Evolutionary conservation across 306 rosid species (phyloP).

Genomic region (Leucaena leucocephala): DNA sequence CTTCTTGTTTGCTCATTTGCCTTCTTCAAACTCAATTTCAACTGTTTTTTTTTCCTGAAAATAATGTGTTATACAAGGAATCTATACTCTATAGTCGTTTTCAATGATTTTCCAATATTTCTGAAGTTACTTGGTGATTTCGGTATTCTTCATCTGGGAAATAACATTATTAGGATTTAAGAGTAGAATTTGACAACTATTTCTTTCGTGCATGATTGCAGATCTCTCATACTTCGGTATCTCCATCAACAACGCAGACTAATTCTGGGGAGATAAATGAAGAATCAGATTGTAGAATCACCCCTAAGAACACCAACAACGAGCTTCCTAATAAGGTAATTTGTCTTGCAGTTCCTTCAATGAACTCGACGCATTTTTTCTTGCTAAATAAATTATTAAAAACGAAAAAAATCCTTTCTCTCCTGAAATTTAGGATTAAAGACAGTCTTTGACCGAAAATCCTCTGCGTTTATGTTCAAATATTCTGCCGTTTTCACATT

Average conservation of each 20-base stretch:
- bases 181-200: constrained; percentile 16
- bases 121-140: constrained; percentile 8
- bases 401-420: not conserved
- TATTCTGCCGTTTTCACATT: constrained; percentile 35
- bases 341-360: constrained; percentile 32
- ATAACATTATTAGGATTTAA: not conserved
- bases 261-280: constrained; percentile 46
- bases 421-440: constrained; percentile 32
- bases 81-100: not conserved
- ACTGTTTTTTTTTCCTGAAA: not conserved
- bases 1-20: not conserved
- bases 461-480: constrained; percentile 26
- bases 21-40: not conserved
- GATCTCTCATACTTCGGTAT: constrained; percentile 70
- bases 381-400: not conserved
- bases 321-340: constrained; percentile 70
- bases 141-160: not conserved
- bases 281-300: constrained; percentile 42
- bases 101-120: constrained; percentile 3
- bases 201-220: constrained; percentile 37
- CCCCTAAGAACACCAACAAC: constrained; percentile 32
- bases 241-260: constrained; percentile 54
- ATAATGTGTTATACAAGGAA: not conserved
- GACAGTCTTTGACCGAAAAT: constrained; percentile 29
- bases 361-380: constrained; percentile 7